phyloP scores from a whole-genome alignment of 768 basidiomycete species.

The Mycena galopus region DNA sequence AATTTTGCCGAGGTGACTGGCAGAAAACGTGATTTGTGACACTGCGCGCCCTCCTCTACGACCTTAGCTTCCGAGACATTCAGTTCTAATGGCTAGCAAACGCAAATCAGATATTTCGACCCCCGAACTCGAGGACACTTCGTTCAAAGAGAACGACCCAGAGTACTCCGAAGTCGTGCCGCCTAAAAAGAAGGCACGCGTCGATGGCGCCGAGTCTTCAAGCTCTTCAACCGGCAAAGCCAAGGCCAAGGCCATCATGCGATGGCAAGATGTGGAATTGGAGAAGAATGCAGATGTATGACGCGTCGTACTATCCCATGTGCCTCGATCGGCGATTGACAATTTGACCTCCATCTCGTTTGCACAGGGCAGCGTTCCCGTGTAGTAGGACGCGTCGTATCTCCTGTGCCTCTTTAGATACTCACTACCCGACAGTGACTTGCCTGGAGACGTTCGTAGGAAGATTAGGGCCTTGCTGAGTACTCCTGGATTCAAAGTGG shows the following conservation, averaged over 20 bases:
- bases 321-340: background rate
- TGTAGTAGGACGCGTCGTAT: conserved; percentile 41
- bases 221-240: conserved; percentile 35
- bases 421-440: conserved; percentile 47
- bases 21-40: background rate
- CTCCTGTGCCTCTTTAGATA: background rate
- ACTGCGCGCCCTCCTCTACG: background rate
- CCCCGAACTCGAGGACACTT: conserved; percentile 27
- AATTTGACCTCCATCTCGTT: too few species aligned
- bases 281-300: conserved; percentile 57
- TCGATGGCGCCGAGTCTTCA: conserved; percentile 35
- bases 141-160: conserved; percentile 35
- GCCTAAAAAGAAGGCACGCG: conserved; percentile 47
- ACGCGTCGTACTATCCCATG: conserved; percentile 6
- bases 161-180: conserved; percentile 28
- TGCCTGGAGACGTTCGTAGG: conserved; percentile 60
- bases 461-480: conserved; percentile 59
- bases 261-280: conserved; percentile 56
- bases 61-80: background rate
- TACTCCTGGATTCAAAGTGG: conserved; percentile 57
- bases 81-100: conserved; percentile 53
- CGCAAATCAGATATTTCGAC: conserved; percentile 55
- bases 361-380: conserved; percentile 39
- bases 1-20: too few species aligned
- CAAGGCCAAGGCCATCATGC: conserved; percentile 38